Base-by-base conservation (phyloP, 169 alveolate genomes). In the Eimeria mitis region DNA sequence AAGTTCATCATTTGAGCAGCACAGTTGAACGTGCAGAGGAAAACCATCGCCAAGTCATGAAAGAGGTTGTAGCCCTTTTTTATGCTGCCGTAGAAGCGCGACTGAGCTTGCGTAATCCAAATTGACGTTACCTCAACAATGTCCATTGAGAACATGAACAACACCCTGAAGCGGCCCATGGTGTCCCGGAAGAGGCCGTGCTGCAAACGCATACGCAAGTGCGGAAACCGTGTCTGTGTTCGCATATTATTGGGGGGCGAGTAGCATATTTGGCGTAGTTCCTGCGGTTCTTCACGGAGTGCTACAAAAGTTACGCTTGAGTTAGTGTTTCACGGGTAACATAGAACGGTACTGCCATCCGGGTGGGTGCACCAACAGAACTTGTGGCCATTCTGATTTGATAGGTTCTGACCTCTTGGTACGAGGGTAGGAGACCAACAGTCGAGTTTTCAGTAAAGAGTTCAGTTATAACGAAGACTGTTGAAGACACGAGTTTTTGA, bases 401-500 rank as follows among this genome's bases (percentile, higher is more conserved):
- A 78, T 31, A 78, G 28, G 68, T n/a, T 47, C 88, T n/a, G 47
- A 91, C 95, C 70, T 84, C 61, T 44, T 79, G 90, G 34, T 78
- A 91, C 9, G 95, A 63, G 9, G 95, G 95, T 19, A 91, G 95
- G 8, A 91, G 95, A 42, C 95, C 95, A 78, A 91, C 91, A 19
- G 31, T 81, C 56, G 87, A 78, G 70, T 91, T 23, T 11, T 91
- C 84, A 44, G 95, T 79, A 75, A 91, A 54, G 8, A 91, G 56
- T 68, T 91, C 95, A 37, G 83, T 91, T 70, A 79, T 79, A 56
- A 91, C 87, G 84, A 91, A 79, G 73, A 85, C 87, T 1, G 88
- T 28, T 25, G 95, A 91, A 44, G 95, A 91, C 40, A 91, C 85
- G 44, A 91, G 79, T 63, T 91, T 91, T 40, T 91, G 95, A 28